Evolutionary conservation across 2,329 filamentous ascomycete genomes (phyloP), one percentile per base, ranked within the genome.

Genomic region (Talaromyces sp.): DNA sequence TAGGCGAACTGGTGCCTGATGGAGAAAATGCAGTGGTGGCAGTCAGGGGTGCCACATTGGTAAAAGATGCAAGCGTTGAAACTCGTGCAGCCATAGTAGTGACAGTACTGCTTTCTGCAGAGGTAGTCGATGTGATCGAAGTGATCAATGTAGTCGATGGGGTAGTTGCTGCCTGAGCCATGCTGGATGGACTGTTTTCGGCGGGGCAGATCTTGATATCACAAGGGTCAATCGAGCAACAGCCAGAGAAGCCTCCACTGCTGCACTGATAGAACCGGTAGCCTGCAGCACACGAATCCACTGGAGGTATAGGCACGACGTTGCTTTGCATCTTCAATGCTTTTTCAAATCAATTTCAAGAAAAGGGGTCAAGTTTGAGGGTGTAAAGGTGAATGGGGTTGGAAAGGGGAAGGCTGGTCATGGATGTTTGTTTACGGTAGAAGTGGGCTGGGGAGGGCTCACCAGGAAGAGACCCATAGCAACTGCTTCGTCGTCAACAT

Each of bases 161-260:
- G 9, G 4, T 32, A 13, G 56, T 33, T 22, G 39, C n/a, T 25
- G 42, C 13, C 30, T 58, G 44, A 58, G 56, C 11, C 25, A 11
- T 39, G 28, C 10, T 19, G 30, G 36, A 19, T 27, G 51, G 58
- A 36, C 58, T 51, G 17, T 61, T 54, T 32, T 67, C 63, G 36
- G 71, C 70, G 10, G 68, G 69, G 66, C 73, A 75, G 2, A 69
- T 39, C 1, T 71, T 72, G 33, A 60, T 60, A 11, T 61, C 64
- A 60, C 73, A 75, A 28, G 73, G 71, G 61, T 74, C 65, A 15
- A 65, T 65, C 10, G 71, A 71, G 54, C 73, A 75, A 58, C 73
- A 75, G 52, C 73, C 73, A 33, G 44, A 61, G 57, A 67, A 75
- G 32, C 56, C 32, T 13, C 60, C 44, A 27, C 33, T 27, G 36